These are phyloP conservation scores for Rhizoclosmatium sp. DNA, from an alignment of 192 early-diverging fungal genomes.

Conservation along the genomic window DNA sequence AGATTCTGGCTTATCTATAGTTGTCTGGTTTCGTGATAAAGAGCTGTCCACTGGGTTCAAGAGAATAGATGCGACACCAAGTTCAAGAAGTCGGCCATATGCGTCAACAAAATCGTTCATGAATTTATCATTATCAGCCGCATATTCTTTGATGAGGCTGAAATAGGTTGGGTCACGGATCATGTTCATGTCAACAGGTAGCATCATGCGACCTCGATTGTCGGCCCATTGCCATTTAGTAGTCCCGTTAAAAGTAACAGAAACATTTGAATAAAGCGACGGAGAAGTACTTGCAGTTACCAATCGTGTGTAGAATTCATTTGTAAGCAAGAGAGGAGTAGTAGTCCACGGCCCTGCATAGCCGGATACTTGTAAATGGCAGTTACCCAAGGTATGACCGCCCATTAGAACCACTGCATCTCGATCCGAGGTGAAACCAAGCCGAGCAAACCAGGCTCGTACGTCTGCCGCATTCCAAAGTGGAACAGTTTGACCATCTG, in stretches of 20 bases:
- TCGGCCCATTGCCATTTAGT: not conserved
- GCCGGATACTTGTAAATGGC: slow-evolving; percentile 69
- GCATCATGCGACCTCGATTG: slow-evolving; percentile 10
- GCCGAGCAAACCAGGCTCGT: not conserved
- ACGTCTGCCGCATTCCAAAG: not conserved
- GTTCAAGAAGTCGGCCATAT: slow-evolving; percentile 12
- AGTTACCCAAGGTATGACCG: slow-evolving; percentile 70
- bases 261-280: slow-evolving; percentile 15
- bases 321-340: slow-evolving; percentile 48
- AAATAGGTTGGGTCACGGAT: slow-evolving; percentile 22
- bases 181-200: slow-evolving; percentile 13
- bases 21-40: not conserved
- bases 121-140: slow-evolving; percentile 25
- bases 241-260: not conserved
- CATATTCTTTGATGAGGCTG: slow-evolving; percentile 29
- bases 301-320: slow-evolving; percentile 50
- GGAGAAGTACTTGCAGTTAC: not conserved
- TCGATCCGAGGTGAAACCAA: slow-evolving; percentile 67
- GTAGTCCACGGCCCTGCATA: slow-evolving; percentile 59
- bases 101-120: slow-evolving; percentile 28
- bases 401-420: slow-evolving; percentile 77
- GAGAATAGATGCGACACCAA: not conserved
- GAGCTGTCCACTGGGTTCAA: not conserved
- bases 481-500: too few relatives aligned
- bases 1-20: not conserved